Percentiles rank a stretch among this genome's conserved stretches.
Evolutionary conservation across 805 yeast genomes (phyloP).

Genomic region (Starmerella riodocensis): DNA sequence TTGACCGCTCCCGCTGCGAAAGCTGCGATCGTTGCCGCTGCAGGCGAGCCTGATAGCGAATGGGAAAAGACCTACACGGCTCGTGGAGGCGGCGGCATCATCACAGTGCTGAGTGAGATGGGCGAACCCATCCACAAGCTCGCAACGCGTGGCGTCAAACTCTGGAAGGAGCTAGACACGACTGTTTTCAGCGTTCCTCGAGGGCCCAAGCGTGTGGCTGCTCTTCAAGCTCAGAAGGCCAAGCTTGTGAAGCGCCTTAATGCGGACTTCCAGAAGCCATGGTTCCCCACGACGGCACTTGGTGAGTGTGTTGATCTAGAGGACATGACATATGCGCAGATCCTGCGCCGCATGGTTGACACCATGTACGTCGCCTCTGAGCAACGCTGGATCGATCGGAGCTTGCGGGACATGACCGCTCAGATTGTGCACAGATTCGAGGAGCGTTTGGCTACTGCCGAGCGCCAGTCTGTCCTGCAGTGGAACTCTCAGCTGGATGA

Average conservation of each 20-base stretch:
- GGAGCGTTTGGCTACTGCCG: slow-evolving; percentile 68
- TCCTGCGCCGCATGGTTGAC: slow-evolving; percentile 75
- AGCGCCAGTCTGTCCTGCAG: slow-evolving; percentile 54
- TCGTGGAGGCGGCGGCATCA: slow-evolving; percentile 83
- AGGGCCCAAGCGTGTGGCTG: slow-evolving; percentile 63
- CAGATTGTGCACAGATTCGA: slow-evolving; percentile 84
- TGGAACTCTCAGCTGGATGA: slow-evolving; percentile 46
- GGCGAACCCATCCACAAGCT: slow-evolving; percentile 99
- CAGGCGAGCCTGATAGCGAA: slow-evolving; percentile 76
- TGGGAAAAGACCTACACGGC: slow-evolving; percentile 94
- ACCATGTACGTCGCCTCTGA: slow-evolving; percentile 73
- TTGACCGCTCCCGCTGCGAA: slow-evolving; percentile 89
- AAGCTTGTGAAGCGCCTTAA: slow-evolving; percentile 75
- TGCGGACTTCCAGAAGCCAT: slow-evolving; percentile 93
- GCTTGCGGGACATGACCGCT: slow-evolving; percentile 78
- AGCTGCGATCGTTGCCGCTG: slow-evolving; percentile 73
- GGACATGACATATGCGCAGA: slow-evolving; percentile 92
- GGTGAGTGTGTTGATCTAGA: slow-evolving; percentile 83
- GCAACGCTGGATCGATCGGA: slow-evolving; percentile 71
- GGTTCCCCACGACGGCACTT: slow-evolving; percentile 74
- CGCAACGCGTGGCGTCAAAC: slow-evolving; percentile 92
- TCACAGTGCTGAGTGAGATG: slow-evolving; percentile 96
- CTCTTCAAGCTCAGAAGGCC: slow-evolving; percentile 69
- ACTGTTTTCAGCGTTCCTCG: slow-evolving; percentile 86
- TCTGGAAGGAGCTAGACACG: slow-evolving; percentile 96